A percentile compares a stretch with the other conserved stretches of the same genome.
Evolutionary conservation across 306 rosid genomes (phyloP).

Genomic region (Parietaria judaica): DNA sequence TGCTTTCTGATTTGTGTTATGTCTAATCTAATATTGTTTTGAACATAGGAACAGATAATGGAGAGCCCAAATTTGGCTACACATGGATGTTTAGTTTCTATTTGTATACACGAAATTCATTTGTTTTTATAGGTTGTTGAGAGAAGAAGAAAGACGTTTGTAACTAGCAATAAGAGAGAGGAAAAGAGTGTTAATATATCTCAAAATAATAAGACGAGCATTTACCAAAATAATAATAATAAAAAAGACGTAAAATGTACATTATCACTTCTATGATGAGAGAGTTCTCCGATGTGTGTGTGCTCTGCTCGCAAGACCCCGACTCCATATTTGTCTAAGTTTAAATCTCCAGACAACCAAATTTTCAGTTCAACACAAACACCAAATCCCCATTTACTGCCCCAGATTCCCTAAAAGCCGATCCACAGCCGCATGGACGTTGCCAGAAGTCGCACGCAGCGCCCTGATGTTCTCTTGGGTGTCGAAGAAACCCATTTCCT

Average conservation of each 20-base stretch:
- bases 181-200: not conserved
- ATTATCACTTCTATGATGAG: not conserved
- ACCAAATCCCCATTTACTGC: constrained; percentile 22
- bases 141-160: too few species aligned
- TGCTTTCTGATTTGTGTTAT: too few species aligned
- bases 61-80: too few species aligned
- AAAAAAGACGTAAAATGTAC: constrained; percentile 13
- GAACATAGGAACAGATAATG: too few species aligned
- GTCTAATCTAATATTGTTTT: too few species aligned
- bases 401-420: constrained; percentile 55
- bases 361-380: constrained; percentile 16
- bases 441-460: constrained; percentile 52
- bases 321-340: constrained; percentile 19
- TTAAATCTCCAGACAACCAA: constrained; percentile 30
- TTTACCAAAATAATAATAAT: not conserved
- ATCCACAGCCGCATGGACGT: constrained; percentile 60
- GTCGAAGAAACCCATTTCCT: constrained; percentile 62
- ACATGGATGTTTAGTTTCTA: too few species aligned
- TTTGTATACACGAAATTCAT: too few species aligned
- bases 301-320: constrained; percentile 20
- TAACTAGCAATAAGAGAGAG: too few species aligned
- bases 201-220: constrained; percentile 9
- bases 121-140: too few species aligned
- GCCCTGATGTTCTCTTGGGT: constrained; percentile 60
- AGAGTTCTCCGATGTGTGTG: constrained; percentile 24